phyloP scores from a whole-genome alignment of 495 filamentous ascomycete species.

The Thermothielavioides terrestris region DNA sequence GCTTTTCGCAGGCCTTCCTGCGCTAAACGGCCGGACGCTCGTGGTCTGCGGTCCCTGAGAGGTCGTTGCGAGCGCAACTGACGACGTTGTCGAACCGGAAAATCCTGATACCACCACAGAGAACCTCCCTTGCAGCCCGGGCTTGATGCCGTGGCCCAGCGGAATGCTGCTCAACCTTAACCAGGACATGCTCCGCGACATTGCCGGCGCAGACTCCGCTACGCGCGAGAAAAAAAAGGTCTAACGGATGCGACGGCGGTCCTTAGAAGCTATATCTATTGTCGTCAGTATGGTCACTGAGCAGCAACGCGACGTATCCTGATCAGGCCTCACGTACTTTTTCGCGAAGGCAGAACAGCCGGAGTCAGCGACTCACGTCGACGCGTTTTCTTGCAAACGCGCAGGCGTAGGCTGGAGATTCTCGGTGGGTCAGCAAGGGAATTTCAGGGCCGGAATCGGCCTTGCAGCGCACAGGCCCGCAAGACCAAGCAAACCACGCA shows the following conservation, averaged over 20 bases:
- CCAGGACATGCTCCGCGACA: neutral
- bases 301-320: no score
- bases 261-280: no score
- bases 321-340: no score
- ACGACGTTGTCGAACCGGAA: neutral
- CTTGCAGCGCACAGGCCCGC: neutral
- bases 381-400: no score
- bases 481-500: no score
- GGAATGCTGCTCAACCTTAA: neutral
- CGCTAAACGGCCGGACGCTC: neutral
- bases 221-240: no score
- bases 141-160: neutral
- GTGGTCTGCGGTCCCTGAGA: neutral
- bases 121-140: neutral
- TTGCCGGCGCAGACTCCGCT: neutral
- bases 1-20: neutral
- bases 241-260: no score
- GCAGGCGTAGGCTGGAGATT: neutral
- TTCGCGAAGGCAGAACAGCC: no score
- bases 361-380: no score
- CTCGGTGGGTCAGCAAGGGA: neutral
- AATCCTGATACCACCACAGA: neutral
- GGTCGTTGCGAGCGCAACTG: neutral
- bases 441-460: neutral
- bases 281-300: no score